A percentile compares a stretch with the other conserved stretches of the same genome.
phyloP scores from a whole-genome alignment of 129 eudicot genomes.

The Solidago caesia region DNA sequence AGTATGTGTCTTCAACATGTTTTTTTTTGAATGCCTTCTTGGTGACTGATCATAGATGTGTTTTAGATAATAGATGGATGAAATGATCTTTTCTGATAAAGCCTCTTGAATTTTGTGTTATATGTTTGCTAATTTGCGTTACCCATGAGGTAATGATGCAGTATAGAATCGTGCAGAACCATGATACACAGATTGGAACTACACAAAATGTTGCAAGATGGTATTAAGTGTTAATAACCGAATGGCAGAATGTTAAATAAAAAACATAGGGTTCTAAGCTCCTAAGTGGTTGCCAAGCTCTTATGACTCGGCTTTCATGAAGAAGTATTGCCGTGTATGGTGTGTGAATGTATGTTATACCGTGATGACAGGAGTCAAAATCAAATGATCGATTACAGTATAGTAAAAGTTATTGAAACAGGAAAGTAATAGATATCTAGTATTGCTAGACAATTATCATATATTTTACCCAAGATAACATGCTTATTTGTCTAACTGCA shows the following conservation, averaged over 20 bases:
- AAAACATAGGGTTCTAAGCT: too few relatives aligned
- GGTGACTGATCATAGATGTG: slow-evolving; percentile 26
- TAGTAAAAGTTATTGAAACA: not conserved
- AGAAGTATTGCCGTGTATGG: not conserved
- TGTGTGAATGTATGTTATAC: not conserved
- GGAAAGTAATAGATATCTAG: not conserved
- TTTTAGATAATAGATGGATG: slow-evolving; percentile 11
- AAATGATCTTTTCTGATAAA: slow-evolving; percentile 9
- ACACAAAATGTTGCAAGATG: not conserved
- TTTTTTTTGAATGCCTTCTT: not conserved
- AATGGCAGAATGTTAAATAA: too few relatives aligned
- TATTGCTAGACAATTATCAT: not conserved
- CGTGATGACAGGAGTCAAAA: not conserved
- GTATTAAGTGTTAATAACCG: not conserved
- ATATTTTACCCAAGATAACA: not conserved
- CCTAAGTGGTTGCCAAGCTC: not conserved
- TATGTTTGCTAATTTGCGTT: not conserved
- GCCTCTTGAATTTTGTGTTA: not conserved
- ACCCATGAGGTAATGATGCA: not conserved
- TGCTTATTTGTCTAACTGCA: not conserved
- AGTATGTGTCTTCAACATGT: slow-evolving; percentile 29
- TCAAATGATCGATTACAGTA: not conserved
- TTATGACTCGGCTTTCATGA: not conserved
- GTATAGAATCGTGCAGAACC: not conserved
- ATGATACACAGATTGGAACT: not conserved